These are phyloP conservation scores for Arthrobotrys conoides DNA, from an alignment of 2,329 filamentous ascomycete genomes.

Conservation along the genomic window DNA sequence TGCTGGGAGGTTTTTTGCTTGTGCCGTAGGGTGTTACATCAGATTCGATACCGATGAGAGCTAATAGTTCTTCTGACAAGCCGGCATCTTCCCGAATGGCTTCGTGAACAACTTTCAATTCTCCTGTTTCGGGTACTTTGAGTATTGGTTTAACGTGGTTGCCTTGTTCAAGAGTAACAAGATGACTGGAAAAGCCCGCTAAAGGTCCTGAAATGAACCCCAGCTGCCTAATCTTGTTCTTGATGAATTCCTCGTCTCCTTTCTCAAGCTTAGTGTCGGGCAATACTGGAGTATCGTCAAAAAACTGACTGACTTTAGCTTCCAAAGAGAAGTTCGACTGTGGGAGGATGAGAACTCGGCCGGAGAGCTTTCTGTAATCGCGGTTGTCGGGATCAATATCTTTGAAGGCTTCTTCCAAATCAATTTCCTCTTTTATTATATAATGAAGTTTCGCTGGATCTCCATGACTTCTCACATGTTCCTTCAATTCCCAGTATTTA, in stretches of 20 bases:
- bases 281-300: conserved; percentile 63
- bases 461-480: conserved; percentile 50
- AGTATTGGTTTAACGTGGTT: conserved; percentile 68
- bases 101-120: conserved; percentile 29
- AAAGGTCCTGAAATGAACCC: conserved; percentile 65
- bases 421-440: conserved; percentile 7
- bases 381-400: background rate
- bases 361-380: conserved; percentile 65
- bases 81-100: conserved; percentile 47
- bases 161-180: conserved; percentile 66
- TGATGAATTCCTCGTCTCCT: conserved; percentile 25
- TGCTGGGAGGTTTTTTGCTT: conserved; percentile 26
- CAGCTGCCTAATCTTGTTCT: conserved; percentile 61
- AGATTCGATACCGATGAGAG: conserved; percentile 64
- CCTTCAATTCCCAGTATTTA: conserved; percentile 61
- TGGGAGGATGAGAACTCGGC: conserved; percentile 67
- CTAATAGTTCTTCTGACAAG: conserved; percentile 61
- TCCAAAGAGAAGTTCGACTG: conserved; percentile 67
- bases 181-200: conserved; percentile 65
- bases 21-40: conserved; percentile 67
- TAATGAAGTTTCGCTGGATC: conserved; percentile 36
- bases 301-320: conserved; percentile 66
- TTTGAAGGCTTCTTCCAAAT: conserved; percentile 50
- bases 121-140: conserved; percentile 47
- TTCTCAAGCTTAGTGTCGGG: no score